Evolutionary conservation across 805 yeast species (phyloP).

Genomic region (Cyberlindnera amylophila): DNA sequence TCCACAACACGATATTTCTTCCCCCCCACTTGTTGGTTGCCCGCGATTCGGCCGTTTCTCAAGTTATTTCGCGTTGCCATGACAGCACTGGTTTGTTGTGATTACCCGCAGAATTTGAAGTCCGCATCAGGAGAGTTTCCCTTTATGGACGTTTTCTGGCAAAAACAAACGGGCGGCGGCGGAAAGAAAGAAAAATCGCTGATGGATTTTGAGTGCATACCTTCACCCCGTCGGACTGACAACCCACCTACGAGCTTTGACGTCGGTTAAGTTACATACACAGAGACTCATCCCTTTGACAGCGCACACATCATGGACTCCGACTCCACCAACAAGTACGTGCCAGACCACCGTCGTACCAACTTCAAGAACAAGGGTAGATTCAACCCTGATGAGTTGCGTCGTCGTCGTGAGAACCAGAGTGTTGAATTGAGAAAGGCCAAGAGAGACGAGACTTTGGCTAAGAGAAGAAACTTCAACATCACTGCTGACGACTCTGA

Average conservation of each 20-base stretch:
- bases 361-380: constrained; percentile 92
- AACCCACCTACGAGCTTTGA: too few relatives aligned
- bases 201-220: not conserved
- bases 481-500: constrained; percentile 50
- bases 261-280: too few relatives aligned
- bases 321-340: constrained; percentile 75
- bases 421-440: constrained; percentile 96
- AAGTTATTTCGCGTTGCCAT: not conserved
- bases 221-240: not conserved
- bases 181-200: constrained; percentile 5
- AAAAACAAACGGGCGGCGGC: constrained; percentile 4
- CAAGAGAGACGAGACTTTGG: constrained; percentile 89
- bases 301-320: constrained; percentile 53
- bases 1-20: too few relatives aligned
- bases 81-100: constrained; percentile 14
- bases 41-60: not conserved
- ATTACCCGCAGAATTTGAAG: constrained; percentile 38
- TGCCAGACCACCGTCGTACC: constrained; percentile 97
- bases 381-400: constrained; percentile 91
- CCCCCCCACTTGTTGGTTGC: not conserved
- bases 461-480: constrained; percentile 84
- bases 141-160: constrained; percentile 8
- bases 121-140: constrained; percentile 19
- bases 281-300: too few relatives aligned
- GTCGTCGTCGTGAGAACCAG: constrained; percentile 96